phyloP scores from a whole-genome alignment of 495 filamentous ascomycete genomes.

The Chaetomidium leptoderma region DNA sequence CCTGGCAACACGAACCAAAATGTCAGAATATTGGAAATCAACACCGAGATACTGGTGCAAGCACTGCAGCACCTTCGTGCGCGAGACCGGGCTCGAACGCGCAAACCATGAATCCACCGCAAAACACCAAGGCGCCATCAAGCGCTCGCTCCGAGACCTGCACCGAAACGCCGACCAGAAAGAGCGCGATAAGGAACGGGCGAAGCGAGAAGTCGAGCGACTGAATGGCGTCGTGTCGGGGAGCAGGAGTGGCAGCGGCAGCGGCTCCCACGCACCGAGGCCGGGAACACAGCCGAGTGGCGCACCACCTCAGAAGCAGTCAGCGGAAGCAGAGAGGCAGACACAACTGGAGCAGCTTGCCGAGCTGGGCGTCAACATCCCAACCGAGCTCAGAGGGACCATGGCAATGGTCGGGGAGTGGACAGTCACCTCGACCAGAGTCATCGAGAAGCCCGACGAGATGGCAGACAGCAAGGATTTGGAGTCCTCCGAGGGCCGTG shows the following conservation, averaged over 20 bases:
- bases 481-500: slow-evolving; percentile 35
- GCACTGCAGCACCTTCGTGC: slow-evolving; percentile 85
- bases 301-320: slow-evolving; percentile 25
- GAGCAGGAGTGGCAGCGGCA: slow-evolving; percentile 25
- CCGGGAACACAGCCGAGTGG: slow-evolving; percentile 8
- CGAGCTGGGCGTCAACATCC: slow-evolving; percentile 80
- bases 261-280: slow-evolving; percentile 12
- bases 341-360: slow-evolving; percentile 81
- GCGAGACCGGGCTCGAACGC: slow-evolving; percentile 86
- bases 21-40: slow-evolving; percentile 99
- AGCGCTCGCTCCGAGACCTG: slow-evolving; percentile 83
- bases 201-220: slow-evolving; percentile 80
- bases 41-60: slow-evolving; percentile 98
- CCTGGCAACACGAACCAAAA: slow-evolving; percentile 30
- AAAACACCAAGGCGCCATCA: slow-evolving; percentile 83
- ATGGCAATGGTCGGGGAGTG: slow-evolving; percentile 91
- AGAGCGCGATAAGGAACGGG: slow-evolving; percentile 70
- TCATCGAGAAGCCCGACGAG: slow-evolving; percentile 30
- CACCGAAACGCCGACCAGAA: slow-evolving; percentile 76
- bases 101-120: slow-evolving; percentile 84
- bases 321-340: slow-evolving; percentile 67
- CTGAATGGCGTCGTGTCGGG: slow-evolving; percentile 70
- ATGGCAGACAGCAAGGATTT: slow-evolving; percentile 29
- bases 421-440: slow-evolving; percentile 62
- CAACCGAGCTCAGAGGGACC: slow-evolving; percentile 69